Evolutionary conservation across 2,329 filamentous ascomycete species (phyloP), one percentile per base, ranked within the genome.

Genomic region (Passalora sequoiae): DNA sequence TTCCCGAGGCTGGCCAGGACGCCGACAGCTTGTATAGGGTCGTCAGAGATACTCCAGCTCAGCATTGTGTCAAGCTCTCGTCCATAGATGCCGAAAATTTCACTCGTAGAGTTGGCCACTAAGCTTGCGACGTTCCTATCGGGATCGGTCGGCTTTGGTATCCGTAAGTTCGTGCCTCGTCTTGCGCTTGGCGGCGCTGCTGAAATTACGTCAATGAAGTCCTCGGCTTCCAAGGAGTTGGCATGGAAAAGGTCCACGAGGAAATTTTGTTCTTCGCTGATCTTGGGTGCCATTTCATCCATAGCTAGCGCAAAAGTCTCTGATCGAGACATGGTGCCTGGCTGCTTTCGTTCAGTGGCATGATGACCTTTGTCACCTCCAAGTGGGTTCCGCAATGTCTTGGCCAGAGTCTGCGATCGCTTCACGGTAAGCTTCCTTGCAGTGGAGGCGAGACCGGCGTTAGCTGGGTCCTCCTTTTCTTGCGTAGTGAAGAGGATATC

Each of bases 241-340:
- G 92, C 80, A 57, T 97, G 91, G 75, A 97, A 97, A 65, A 96
- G 92, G 56, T 94, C 88, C n/a, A 95, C 82, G 37, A 96, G 74
- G 61, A 97, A 98, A 62, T 96, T 97, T 64, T 98, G 91, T 67
- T 98, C 92, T 64, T 91, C 89, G 55, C 88, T 83, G 46, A 96
- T 81, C 43, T 94, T 75, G 4, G 84, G 86, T 32, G 89, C 70
- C 51, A 92, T 78, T 58, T 96, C 88, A 44, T 92, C 84, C 49
- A 96, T 69, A 9, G 87, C 80, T 27, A 81, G 82, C 0, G 80
- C 75, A 65, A 97, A 95, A 2, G 87, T 80, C 65, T 95, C 89
- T 55, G 82, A 91, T 0, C 86, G 80, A 53, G 85, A 75, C 41
- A 61, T 52, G 10, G 56, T 51, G 10, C 58, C 59, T n/a, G 59